Percentiles rank a stretch among this genome's conserved stretches.
Conservation (phyloP, 108 stramenopile species). For the Chaetoceros muelleri region DNA sequence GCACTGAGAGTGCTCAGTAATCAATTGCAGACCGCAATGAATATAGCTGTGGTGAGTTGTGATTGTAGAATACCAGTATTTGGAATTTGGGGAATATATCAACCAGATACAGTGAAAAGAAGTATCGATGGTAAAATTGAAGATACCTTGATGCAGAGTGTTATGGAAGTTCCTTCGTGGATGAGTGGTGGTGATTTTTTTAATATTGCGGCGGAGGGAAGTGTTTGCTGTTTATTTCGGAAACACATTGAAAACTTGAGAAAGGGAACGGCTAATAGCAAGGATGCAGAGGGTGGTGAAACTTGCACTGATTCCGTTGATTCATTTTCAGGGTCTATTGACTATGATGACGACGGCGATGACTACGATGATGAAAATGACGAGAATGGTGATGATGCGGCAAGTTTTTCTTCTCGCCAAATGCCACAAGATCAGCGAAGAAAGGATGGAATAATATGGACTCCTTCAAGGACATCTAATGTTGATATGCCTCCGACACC, state of each 20-base stretch:
- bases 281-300: constrained; percentile 3
- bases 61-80: constrained; percentile 63
- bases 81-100: constrained; percentile 67
- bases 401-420: background rate
- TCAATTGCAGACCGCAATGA: constrained; percentile 62
- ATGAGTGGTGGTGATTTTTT: constrained; percentile 20
- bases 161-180: constrained; percentile 2
- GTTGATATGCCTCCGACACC: background rate
- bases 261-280: constrained; percentile 2
- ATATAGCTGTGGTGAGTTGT: constrained; percentile 45
- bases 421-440: background rate
- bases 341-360: too few relatives aligned
- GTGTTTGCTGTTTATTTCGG: background rate
- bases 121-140: background rate
- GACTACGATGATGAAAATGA: background rate
- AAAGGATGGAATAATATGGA: too few relatives aligned
- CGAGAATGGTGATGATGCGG: background rate
- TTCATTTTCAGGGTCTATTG: too few relatives aligned
- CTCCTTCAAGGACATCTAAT: background rate
- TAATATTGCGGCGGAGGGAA: background rate
- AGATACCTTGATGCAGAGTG: background rate
- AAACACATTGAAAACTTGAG: background rate
- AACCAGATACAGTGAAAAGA: constrained; percentile 7
- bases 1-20: constrained; percentile 10
- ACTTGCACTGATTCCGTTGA: too few relatives aligned